phyloP scores from a whole-genome alignment of 1,284 basidiomycete species.

The Marasmius oreades region DNA sequence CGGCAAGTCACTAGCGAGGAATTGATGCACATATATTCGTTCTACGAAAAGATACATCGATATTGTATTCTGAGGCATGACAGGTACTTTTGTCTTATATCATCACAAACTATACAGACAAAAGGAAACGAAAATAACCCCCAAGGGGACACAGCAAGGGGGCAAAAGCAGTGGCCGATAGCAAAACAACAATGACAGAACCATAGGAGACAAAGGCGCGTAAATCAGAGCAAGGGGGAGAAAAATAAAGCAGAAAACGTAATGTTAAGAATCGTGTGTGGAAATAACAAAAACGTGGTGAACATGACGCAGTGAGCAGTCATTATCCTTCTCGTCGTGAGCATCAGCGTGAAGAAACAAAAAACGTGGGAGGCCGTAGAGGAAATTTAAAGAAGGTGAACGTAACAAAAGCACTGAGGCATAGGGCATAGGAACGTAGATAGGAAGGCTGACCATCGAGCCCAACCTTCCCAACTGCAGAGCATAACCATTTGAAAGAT shows the following conservation, averaged over 20 bases:
- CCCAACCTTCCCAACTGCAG: background rate
- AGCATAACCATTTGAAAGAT: background rate
- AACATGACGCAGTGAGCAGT: conserved; percentile 3
- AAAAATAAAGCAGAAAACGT: background rate
- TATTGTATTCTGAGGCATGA: background rate
- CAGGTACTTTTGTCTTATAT: background rate
- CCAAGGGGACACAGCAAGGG: background rate
- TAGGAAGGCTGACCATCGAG: background rate
- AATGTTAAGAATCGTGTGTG: background rate
- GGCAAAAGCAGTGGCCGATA: conserved; percentile 7
- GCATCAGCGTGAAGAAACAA: background rate
- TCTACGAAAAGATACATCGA: background rate
- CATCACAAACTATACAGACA: background rate
- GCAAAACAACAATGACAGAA: conserved; percentile 4
- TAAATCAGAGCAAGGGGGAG: background rate
- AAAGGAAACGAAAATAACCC: conserved; percentile 12
- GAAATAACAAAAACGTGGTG: conserved; percentile 1
- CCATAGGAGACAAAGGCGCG: conserved; percentile 3
- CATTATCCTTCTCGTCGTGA: conserved; percentile 3
- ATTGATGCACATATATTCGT: background rate
- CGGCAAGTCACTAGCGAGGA: too few species aligned
- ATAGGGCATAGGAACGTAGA: background rate
- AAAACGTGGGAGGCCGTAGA: conserved; percentile 2
- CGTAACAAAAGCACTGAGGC: background rate
- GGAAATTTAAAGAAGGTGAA: background rate